Percentiles rank a stretch among this genome's conserved stretches.
Conservation (phyloP, 31 red algal species). For the Pterothamnion heteromorphum region DNA sequence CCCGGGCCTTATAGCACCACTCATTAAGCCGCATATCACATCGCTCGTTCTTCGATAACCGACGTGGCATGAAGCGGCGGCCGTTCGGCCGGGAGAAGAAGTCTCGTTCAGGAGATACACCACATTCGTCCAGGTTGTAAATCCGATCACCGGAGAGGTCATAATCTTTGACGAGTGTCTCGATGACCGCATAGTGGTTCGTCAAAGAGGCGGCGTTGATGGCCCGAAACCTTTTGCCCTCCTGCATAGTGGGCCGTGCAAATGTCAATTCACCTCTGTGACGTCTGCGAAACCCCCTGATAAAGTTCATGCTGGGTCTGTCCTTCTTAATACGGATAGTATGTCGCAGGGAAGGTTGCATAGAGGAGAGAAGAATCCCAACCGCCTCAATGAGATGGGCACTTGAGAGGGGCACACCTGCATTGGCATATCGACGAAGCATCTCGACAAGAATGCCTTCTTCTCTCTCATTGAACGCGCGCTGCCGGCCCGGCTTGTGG, state of each 20-base stretch:
- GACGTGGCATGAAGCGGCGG: background rate
- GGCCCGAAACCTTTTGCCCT: slow-evolving; percentile 12
- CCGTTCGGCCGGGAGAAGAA: background rate
- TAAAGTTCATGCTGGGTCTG: background rate
- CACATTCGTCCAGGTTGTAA: slow-evolving; percentile 55
- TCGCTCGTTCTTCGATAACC: background rate
- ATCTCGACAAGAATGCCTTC: background rate
- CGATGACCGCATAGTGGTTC: slow-evolving; percentile 36
- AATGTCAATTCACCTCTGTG: background rate
- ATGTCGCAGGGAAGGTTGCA: background rate
- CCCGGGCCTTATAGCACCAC: background rate
- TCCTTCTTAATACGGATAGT: background rate
- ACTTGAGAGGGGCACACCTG: background rate
- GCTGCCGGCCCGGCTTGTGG: background rate
- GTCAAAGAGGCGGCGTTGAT: slow-evolving; percentile 52
- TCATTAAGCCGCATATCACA: slow-evolving; percentile 15
- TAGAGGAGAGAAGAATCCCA: background rate
- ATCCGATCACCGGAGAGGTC: background rate
- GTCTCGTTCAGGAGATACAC: slow-evolving; percentile 45
- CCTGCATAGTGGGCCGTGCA: slow-evolving; percentile 18
- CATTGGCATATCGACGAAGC: background rate
- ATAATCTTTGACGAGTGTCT: slow-evolving; percentile 36
- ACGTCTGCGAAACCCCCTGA: slow-evolving; percentile 34
- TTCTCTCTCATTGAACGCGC: background rate
- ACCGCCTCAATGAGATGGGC: background rate